Percentiles rank a stretch among this genome's conserved stretches.
These are phyloP conservation scores for Dendrothele bispora DNA, from an alignment of 768 basidiomycete species.

Conservation along the genomic window DNA sequence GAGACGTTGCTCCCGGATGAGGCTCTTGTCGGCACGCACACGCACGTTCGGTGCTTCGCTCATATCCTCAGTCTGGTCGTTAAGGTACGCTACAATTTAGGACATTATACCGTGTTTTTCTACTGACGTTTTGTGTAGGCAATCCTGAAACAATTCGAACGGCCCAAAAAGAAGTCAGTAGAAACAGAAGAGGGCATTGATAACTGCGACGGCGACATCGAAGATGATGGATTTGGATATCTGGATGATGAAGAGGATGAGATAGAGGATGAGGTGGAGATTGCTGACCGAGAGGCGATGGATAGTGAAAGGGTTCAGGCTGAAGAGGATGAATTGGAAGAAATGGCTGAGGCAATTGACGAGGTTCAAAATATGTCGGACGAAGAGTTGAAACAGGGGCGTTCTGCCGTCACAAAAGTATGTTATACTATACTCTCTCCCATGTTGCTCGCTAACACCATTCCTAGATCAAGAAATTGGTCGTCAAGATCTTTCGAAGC, in stretches of 20 bases:
- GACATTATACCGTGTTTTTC: background rate
- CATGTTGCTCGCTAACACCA: background rate
- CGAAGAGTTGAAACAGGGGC: background rate
- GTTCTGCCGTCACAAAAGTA: conserved; percentile 5
- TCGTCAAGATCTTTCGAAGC: no score
- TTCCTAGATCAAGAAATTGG: no score
- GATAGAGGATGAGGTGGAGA: background rate
- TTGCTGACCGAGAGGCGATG: no score
- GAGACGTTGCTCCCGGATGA: background rate
- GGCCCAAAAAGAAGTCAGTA: background rate
- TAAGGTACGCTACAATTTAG: background rate
- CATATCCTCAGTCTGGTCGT: background rate
- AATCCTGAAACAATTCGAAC: background rate
- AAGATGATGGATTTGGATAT: background rate
- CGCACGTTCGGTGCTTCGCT: background rate
- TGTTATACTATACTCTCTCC: background rate
- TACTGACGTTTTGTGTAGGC: background rate
- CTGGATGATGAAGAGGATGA: background rate
- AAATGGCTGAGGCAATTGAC: background rate
- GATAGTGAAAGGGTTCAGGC: no score
- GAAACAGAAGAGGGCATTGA: background rate
- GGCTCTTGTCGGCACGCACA: background rate
- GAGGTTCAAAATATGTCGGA: background rate
- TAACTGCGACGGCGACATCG: background rate
- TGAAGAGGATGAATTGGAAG: background rate